phyloP scores from a whole-genome alignment of 2,329 filamentous ascomycete genomes.

The Venturia effusa region DNA sequence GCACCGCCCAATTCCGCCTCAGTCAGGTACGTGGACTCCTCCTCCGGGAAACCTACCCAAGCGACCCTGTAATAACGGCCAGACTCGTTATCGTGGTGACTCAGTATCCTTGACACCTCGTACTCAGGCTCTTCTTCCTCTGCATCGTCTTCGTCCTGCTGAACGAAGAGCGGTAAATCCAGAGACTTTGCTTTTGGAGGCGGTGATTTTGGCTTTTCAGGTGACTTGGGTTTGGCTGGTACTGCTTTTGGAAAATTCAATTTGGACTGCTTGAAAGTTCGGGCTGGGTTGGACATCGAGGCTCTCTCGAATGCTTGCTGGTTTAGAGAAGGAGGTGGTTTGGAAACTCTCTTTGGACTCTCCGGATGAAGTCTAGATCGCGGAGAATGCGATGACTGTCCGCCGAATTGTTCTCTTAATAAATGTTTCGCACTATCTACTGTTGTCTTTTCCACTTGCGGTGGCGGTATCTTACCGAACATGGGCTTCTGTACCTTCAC shows the following conservation, averaged over 20 bases:
- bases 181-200: background rate
- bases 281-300: background rate
- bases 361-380: background rate
- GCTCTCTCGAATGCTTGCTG: background rate
- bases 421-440: background rate
- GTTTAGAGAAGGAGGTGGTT: background rate
- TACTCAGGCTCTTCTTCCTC: slow-evolving; percentile 4
- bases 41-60: slow-evolving; percentile 3
- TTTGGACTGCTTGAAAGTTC: background rate
- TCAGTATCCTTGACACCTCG: slow-evolving; percentile 1
- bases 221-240: background rate
- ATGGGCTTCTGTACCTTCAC: background rate
- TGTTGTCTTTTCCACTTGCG: background rate
- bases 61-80: background rate
- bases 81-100: background rate
- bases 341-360: background rate
- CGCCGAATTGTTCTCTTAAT: background rate
- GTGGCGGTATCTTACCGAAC: background rate
- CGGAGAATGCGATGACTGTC: background rate
- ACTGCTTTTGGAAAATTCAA: background rate
- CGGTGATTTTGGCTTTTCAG: background rate
- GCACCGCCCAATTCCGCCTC: slow-evolving; percentile 3
- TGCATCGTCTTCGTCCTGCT: background rate
- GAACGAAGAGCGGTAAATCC: background rate
- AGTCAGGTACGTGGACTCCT: slow-evolving; percentile 6